Conservation (phyloP, 2,329 filamentous ascomycete species). For the Dothistroma septosporum region DNA sequence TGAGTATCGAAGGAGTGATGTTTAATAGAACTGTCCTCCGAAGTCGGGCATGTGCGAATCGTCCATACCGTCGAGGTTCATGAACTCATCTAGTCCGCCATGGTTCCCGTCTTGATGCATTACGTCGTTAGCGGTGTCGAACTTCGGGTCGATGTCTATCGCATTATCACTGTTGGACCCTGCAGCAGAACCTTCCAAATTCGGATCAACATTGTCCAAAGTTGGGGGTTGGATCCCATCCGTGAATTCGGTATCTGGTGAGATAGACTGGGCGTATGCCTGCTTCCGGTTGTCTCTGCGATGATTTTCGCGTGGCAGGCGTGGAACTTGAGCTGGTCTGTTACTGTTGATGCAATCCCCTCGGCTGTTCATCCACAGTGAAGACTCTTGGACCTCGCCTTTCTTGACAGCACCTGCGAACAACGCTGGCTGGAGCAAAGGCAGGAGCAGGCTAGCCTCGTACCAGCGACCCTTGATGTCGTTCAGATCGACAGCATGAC, state of each 20-base stretch:
- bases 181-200: slow-evolving; percentile 4
- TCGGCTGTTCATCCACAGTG: slow-evolving; percentile 35
- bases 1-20: background rate
- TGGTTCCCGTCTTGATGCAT: slow-evolving; percentile 3
- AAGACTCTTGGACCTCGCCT: slow-evolving; percentile 35
- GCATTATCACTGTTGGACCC: background rate
- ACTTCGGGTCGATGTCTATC: slow-evolving; percentile 32
- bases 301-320: slow-evolving; percentile 28
- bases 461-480: slow-evolving; percentile 60
- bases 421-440: slow-evolving; percentile 33
- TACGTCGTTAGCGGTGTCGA: slow-evolving; percentile 28
- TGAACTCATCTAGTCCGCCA: slow-evolving; percentile 38
- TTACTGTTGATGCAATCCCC: slow-evolving; percentile 35
- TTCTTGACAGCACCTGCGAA: slow-evolving; percentile 26
- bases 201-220: slow-evolving; percentile 18
- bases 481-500: slow-evolving; percentile 39
- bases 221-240: slow-evolving; percentile 39
- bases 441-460: slow-evolving; percentile 51
- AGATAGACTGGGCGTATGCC: slow-evolving; percentile 44
- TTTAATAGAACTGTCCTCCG: slow-evolving; percentile 23
- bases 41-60: slow-evolving; percentile 26
- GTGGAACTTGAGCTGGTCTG: slow-evolving; percentile 28
- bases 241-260: slow-evolving; percentile 35
- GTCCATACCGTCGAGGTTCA: slow-evolving; percentile 39
- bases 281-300: slow-evolving; percentile 34